Percentiles rank a stretch among this genome's conserved stretches.
Evolutionary conservation across 805 yeast species (phyloP).

Genomic region (Cyberlindnera petersonii): DNA sequence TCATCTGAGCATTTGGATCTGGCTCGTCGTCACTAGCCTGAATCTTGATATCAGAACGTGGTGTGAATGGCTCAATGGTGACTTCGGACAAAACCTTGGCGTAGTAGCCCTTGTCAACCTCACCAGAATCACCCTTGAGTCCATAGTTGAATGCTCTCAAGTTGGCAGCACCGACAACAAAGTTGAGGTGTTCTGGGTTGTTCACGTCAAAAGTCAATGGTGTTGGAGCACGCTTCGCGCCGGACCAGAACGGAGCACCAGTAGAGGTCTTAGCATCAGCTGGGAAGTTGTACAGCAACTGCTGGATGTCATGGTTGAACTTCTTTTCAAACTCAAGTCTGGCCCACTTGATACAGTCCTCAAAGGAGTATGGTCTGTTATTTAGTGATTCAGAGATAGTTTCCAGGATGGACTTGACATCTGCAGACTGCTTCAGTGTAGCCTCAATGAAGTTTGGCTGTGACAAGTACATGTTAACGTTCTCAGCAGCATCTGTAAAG

Average conservation of each 20-base stretch:
- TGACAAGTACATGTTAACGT: constrained; percentile 82
- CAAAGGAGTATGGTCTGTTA: constrained; percentile 83
- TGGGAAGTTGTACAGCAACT: constrained; percentile 91
- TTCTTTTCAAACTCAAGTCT: constrained; percentile 82
- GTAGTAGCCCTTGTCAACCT: constrained; percentile 46
- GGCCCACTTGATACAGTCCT: constrained; percentile 95
- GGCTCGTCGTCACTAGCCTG: constrained; percentile 86
- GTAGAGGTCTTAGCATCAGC: constrained; percentile 83
- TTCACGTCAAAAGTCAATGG: constrained; percentile 76
- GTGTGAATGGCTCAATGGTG: constrained; percentile 62
- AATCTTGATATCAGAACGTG: constrained; percentile 71
- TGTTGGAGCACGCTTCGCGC: constrained; percentile 93
- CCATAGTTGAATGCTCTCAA: constrained; percentile 90
- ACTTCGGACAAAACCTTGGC: constrained; percentile 47
- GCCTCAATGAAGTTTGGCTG: constrained; percentile 93
- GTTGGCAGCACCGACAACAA: constrained; percentile 85
- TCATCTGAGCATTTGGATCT: constrained; percentile 63
- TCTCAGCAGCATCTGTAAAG: constrained; percentile 87
- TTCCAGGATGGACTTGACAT: constrained; percentile 81
- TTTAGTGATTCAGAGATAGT: constrained; percentile 72
- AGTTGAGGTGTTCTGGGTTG: constrained; percentile 75
- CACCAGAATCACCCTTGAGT: constrained; percentile 65
- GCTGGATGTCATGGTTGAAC: constrained; percentile 81
- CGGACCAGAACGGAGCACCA: constrained; percentile 97
- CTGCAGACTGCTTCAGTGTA: constrained; percentile 87